Percentiles rank a stretch among this genome's conserved stretches.
phyloP scores from a whole-genome alignment of 495 filamentous ascomycete genomes.

The Hyaloscypha variabilis region DNA sequence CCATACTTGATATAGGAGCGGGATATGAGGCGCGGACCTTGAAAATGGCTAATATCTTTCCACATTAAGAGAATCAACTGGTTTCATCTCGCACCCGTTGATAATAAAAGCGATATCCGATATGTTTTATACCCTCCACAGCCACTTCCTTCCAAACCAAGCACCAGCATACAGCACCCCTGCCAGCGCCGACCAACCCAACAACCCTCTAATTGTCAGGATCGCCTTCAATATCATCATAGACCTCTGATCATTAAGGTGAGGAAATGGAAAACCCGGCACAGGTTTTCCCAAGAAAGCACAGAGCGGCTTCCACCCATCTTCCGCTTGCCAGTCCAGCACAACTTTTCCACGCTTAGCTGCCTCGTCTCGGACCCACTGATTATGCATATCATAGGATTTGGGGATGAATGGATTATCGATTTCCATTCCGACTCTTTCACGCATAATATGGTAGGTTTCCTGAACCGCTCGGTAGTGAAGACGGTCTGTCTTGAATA shows the following conservation, averaged over 20 bases:
- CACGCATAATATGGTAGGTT: not conserved
- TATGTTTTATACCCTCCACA: no score
- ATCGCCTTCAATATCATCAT: not conserved
- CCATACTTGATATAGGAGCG: no score
- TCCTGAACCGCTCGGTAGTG: not conserved
- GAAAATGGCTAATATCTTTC: no score
- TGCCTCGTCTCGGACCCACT: conserved; percentile 6
- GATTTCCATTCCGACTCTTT: not conserved
- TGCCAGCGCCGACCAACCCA: not conserved
- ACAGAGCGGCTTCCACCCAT: not conserved
- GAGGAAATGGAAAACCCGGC: not conserved
- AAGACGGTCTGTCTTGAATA: conserved; percentile 3
- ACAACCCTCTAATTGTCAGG: not conserved
- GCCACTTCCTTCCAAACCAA: no score
- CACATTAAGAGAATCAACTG: no score
- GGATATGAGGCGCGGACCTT: no score
- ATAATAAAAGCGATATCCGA: no score
- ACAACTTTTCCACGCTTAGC: not conserved
- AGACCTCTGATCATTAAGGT: not conserved
- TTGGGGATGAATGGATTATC: not conserved
- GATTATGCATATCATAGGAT: not conserved
- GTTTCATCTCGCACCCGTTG: no score
- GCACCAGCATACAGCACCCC: not conserved
- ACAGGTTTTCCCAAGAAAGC: not conserved
- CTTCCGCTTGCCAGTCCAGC: not conserved